Evolutionary conservation across 208 protist species (phyloP).

Genomic region (Phytomonas sp.): DNA sequence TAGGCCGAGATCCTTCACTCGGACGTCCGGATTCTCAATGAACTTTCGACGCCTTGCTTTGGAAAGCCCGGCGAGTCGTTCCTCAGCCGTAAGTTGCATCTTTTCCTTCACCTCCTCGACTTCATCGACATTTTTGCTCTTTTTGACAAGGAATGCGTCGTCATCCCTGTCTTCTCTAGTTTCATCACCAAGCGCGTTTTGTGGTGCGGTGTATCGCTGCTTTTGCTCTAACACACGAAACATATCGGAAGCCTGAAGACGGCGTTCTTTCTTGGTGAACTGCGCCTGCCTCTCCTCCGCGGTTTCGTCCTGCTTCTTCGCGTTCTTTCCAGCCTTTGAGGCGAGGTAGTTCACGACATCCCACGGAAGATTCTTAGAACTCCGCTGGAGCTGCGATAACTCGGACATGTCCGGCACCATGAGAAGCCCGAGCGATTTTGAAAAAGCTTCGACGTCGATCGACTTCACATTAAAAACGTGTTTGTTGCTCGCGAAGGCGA

Average conservation of each 20-base stretch:
- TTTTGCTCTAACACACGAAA: slow-evolving; percentile 77
- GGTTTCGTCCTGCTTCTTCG: neutral
- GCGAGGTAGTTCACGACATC: slow-evolving; percentile 85
- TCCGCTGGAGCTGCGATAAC: slow-evolving; percentile 55
- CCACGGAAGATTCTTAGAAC: slow-evolving; percentile 87
- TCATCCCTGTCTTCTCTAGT: slow-evolving; percentile 7
- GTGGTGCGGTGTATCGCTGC: slow-evolving; percentile 48
- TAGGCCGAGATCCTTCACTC: slow-evolving; percentile 69
- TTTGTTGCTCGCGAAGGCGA: slow-evolving; percentile 94
- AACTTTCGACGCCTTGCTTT: slow-evolving; percentile 75
- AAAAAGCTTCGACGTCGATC: slow-evolving; percentile 87
- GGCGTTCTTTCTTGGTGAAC: slow-evolving; percentile 73
- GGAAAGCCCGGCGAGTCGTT: slow-evolving; percentile 83
- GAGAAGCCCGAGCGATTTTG: slow-evolving; percentile 90
- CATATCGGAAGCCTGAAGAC: slow-evolving; percentile 81
- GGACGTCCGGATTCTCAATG: slow-evolving; percentile 74
- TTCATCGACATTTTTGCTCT: neutral
- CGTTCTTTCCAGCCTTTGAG: slow-evolving; percentile 2
- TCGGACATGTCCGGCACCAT: slow-evolving; percentile 92
- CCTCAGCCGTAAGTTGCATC: slow-evolving; percentile 36
- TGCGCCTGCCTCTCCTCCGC: neutral
- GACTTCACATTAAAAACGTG: slow-evolving; percentile 91
- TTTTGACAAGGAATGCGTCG: slow-evolving; percentile 5
- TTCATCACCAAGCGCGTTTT: slow-evolving; percentile 8
- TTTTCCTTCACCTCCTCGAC: neutral